These are phyloP conservation scores for Chalciporus piperatus DNA, from an alignment of 768 basidiomycete species.

Conservation along the genomic window DNA sequence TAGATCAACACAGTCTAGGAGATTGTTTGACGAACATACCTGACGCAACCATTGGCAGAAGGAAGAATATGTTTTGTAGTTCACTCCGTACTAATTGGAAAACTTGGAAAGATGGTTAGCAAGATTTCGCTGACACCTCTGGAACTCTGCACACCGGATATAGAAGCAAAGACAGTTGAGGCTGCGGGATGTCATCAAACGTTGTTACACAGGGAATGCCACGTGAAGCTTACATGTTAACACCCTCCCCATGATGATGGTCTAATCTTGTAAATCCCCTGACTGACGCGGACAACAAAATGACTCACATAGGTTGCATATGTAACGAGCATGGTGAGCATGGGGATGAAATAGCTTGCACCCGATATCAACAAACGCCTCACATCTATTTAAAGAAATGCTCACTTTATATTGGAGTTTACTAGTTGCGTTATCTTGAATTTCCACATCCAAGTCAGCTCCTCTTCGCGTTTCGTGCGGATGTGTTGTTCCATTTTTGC, in stretches of 20 bases:
- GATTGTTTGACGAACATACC: too few relatives aligned
- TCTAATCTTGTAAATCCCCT: constrained; percentile 2
- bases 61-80: constrained; percentile 38
- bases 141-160: constrained; percentile 23
- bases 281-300: too few relatives aligned
- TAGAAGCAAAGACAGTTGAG: constrained; percentile 39
- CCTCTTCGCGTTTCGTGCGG: constrained; percentile 55
- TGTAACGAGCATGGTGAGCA: constrained; percentile 63
- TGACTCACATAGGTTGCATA: constrained; percentile 54
- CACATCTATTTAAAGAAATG: not conserved
- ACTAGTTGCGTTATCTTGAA: constrained; percentile 48
- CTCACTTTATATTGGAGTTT: constrained; percentile 31
- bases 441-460: constrained; percentile 54
- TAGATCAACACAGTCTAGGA: constrained; percentile 14
- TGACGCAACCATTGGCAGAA: constrained; percentile 20
- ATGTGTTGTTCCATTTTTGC: constrained; percentile 52
- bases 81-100: constrained; percentile 61
- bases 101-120: constrained; percentile 26
- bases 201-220: too few relatives aligned
- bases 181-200: constrained; percentile 10
- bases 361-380: constrained; percentile 39
- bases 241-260: constrained; percentile 11
- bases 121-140: not conserved
- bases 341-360: constrained; percentile 39
- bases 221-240: not conserved